These are phyloP conservation scores for Chionographis japonica DNA, from an alignment of 106 monocot species.

Conservation along the genomic window DNA sequence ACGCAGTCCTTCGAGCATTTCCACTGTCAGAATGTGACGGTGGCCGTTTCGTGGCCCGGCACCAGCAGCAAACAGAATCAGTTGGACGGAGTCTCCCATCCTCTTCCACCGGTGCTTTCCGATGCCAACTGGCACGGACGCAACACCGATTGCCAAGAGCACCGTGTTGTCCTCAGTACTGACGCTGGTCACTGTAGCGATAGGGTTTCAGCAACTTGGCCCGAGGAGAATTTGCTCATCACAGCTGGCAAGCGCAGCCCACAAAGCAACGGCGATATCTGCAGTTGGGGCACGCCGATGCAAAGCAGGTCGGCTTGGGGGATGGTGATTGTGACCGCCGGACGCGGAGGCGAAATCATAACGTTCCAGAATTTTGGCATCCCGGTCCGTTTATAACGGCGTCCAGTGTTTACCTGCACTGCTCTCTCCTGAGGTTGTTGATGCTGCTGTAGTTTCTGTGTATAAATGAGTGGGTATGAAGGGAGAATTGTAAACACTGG, in stretches of 20 bases:
- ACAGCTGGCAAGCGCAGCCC: constrained; percentile 1
- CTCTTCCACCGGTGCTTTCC: constrained; percentile 1
- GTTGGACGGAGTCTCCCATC: not conserved
- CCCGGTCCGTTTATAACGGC: constrained; percentile 14
- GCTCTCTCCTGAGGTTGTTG: not conserved
- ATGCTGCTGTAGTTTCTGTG: constrained; percentile 8
- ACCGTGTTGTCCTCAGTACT: not conserved
- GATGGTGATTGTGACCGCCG: constrained; percentile 42
- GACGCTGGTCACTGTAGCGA: constrained; percentile 7
- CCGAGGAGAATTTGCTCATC: constrained; percentile 34
- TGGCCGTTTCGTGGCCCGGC: constrained; percentile 37
- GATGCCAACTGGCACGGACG: not conserved
- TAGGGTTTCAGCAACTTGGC: constrained; percentile 29
- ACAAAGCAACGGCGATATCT: constrained; percentile 7
- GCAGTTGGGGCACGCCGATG: not conserved
- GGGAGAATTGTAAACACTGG: constrained; percentile 3
- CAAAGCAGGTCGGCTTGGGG: constrained; percentile 41
- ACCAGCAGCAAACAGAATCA: constrained; percentile 1
- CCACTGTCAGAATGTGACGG: constrained; percentile 35
- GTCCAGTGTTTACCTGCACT: not conserved
- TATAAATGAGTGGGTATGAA: constrained; percentile 11
- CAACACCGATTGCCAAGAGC: not conserved
- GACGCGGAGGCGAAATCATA: constrained; percentile 38
- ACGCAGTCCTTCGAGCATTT: constrained; percentile 40
- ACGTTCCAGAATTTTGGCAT: constrained; percentile 47